phyloP scores from a whole-genome alignment of 768 basidiomycete genomes.

The Pleurotus pulmonarius region DNA sequence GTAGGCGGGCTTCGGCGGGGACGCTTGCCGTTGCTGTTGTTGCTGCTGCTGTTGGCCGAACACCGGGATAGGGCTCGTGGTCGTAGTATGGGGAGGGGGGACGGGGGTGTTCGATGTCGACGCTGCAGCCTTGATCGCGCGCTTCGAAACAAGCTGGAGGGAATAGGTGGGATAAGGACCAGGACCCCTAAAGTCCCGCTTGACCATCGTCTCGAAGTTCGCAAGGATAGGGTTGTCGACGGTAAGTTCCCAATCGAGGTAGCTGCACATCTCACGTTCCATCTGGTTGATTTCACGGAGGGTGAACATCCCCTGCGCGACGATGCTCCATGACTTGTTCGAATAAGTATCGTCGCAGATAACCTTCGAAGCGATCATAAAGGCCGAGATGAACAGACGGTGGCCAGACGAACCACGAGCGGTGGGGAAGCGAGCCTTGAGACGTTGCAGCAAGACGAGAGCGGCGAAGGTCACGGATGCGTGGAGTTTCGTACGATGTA shows the following conservation, averaged over 20 bases:
- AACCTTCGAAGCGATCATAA: slow-evolving; percentile 92
- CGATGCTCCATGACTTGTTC: slow-evolving; percentile 90
- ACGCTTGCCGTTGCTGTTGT: slow-evolving; percentile 18
- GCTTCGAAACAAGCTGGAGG: slow-evolving; percentile 58
- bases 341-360: slow-evolving; percentile 93
- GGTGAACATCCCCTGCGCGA: slow-evolving; percentile 83
- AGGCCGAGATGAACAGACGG: slow-evolving; percentile 85
- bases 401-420: slow-evolving; percentile 90
- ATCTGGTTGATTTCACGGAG: slow-evolving; percentile 93
- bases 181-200: slow-evolving; percentile 50
- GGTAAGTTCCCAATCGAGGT: slow-evolving; percentile 89
- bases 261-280: slow-evolving; percentile 91
- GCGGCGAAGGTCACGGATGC: slow-evolving; percentile 68
- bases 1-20: slow-evolving; percentile 25
- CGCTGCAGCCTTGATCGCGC: slow-evolving; percentile 42
- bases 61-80: slow-evolving; percentile 44
- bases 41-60: slow-evolving; percentile 29
- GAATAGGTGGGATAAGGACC: slow-evolving; percentile 64
- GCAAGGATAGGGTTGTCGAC: slow-evolving; percentile 60
- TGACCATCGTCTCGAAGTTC: slow-evolving; percentile 60
- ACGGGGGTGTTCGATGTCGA: slow-evolving; percentile 36
- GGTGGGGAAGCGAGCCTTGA: slow-evolving; percentile 90
- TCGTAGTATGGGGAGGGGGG: slow-evolving; percentile 36
- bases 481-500: slow-evolving; percentile 79
- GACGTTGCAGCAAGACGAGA: slow-evolving; percentile 65